A percentile compares a stretch with the other conserved stretches of the same genome.
Conservation (phyloP, 1,284 basidiomycete genomes). For the Coniophora puteana region DNA sequence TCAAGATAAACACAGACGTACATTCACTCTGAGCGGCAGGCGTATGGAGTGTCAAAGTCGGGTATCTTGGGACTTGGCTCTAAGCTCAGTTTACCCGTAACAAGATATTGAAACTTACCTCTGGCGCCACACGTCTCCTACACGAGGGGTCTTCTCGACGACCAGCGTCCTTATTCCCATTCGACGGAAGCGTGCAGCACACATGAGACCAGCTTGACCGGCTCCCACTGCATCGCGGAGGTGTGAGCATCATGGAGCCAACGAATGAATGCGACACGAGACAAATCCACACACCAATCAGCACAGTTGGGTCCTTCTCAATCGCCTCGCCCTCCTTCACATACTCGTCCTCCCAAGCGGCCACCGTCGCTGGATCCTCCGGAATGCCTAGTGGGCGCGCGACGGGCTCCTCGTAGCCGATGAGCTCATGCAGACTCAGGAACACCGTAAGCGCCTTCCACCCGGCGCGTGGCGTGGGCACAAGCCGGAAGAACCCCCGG, state of each 20-base stretch:
- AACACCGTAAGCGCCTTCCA: constrained; percentile 34
- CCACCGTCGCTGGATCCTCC: too few species aligned
- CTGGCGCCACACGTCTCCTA: constrained; percentile 15
- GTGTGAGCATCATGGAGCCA: too few species aligned
- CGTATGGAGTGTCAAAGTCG: too few species aligned
- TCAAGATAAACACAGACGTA: too few species aligned
- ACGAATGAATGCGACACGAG: too few species aligned
- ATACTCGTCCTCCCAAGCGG: constrained; percentile 29
- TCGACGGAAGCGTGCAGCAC: constrained; percentile 15
- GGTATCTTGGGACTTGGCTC: too few species aligned
- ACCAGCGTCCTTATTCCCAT: constrained; percentile 12
- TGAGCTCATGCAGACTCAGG: constrained; percentile 26
- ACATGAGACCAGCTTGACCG: constrained; percentile 16
- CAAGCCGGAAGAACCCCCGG: constrained; percentile 34
- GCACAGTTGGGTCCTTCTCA: constrained; percentile 31
- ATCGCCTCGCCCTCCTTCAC: constrained; percentile 19
- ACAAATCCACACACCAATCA: too few species aligned
- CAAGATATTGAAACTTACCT: constrained; percentile 15
- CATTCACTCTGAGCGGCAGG: too few species aligned
- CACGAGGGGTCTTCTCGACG: constrained; percentile 9
- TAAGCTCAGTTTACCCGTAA: too few species aligned
- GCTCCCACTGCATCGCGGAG: too few species aligned
- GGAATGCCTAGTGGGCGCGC: too few species aligned
- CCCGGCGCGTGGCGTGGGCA: constrained; percentile 16
- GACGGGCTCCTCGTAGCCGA: constrained; percentile 31